These are phyloP conservation scores for Priceomyces castillae DNA, from an alignment of 805 yeast genomes.

Conservation along the genomic window DNA sequence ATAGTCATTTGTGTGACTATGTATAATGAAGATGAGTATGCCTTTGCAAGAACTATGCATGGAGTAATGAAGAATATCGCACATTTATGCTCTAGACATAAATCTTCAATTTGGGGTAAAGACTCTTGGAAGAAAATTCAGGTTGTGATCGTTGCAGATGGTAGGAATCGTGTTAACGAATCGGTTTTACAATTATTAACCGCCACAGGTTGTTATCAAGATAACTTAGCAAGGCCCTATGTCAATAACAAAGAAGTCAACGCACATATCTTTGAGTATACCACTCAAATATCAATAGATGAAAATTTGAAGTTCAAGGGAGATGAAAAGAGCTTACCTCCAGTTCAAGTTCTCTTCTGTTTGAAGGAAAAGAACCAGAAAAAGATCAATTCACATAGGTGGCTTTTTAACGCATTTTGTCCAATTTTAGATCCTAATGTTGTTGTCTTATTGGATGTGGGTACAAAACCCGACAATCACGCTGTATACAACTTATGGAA, in stretches of 20 bases:
- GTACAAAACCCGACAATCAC: constrained; percentile 87
- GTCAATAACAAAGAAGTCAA: constrained; percentile 90
- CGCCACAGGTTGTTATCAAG: constrained; percentile 96
- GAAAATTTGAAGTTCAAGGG: constrained; percentile 87
- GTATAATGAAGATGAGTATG: constrained; percentile 92
- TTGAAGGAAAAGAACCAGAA: constrained; percentile 89
- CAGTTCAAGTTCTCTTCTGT: constrained; percentile 92
- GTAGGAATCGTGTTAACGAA: constrained; percentile 82
- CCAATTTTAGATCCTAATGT: constrained; percentile 91
- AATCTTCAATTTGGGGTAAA: constrained; percentile 89
- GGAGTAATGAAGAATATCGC: constrained; percentile 92
- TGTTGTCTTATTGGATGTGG: constrained; percentile 89
- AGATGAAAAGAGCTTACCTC: constrained; percentile 84
- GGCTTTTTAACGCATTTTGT: constrained; percentile 95
- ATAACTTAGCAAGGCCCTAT: constrained; percentile 91
- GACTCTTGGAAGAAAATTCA: constrained; percentile 97
- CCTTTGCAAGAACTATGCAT: constrained; percentile 91
- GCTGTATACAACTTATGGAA: constrained; percentile 96
- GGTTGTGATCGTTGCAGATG: constrained; percentile 89
- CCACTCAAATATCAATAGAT: constrained; percentile 92
- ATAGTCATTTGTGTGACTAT: constrained; percentile 89
- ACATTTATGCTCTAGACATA: constrained; percentile 75
- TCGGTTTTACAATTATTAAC: constrained; percentile 85
- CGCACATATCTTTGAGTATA: constrained; percentile 93
- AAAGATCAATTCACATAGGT: constrained; percentile 95